Evolutionary conservation across 2,329 filamentous ascomycete species (phyloP).

Genomic region (Xylaria digitata): DNA sequence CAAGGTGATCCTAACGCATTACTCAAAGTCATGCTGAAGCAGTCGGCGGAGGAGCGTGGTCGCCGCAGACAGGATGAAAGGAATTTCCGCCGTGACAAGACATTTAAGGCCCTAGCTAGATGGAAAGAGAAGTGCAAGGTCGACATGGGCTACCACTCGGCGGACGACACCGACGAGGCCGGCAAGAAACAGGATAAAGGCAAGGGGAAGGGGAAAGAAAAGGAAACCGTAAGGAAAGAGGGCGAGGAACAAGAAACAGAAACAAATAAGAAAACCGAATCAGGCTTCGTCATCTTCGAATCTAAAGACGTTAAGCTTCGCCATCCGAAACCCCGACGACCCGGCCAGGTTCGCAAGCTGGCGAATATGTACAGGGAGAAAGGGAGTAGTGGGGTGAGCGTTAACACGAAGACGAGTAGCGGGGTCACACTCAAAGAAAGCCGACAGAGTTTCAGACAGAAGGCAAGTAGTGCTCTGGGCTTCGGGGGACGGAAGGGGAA

Average conservation of each 20-base stretch:
- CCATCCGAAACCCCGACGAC: conserved; percentile 47
- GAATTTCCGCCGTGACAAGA: conserved; percentile 38
- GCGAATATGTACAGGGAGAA: conserved; percentile 51
- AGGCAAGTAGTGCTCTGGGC: conserved; percentile 35
- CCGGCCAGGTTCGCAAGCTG: conserved; percentile 49
- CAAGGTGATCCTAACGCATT: conserved; percentile 38
- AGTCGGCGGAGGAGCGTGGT: conserved; percentile 41
- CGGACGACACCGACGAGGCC: not conserved
- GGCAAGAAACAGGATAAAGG: conserved; percentile 31
- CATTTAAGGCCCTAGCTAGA: conserved; percentile 29
- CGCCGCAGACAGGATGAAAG: conserved; percentile 44
- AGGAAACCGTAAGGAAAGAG: not conserved
- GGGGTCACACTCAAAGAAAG: conserved; percentile 25
- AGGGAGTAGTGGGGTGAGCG: conserved; percentile 29
- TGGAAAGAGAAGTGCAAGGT: conserved; percentile 40
- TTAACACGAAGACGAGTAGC: conserved; percentile 31
- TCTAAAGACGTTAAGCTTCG: conserved; percentile 45
- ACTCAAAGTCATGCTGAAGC: conserved; percentile 39
- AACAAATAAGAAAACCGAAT: conserved; percentile 48
- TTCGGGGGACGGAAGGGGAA: conserved; percentile 1
- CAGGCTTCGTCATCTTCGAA: conserved; percentile 50
- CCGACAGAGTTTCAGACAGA: conserved; percentile 21
- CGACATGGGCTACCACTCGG: not conserved
- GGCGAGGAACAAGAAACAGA: conserved; percentile 36
- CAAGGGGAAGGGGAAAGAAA: conserved; percentile 38